phyloP scores from a whole-genome alignment of 805 yeast species.

The Saccharomycopsis babjevae region DNA sequence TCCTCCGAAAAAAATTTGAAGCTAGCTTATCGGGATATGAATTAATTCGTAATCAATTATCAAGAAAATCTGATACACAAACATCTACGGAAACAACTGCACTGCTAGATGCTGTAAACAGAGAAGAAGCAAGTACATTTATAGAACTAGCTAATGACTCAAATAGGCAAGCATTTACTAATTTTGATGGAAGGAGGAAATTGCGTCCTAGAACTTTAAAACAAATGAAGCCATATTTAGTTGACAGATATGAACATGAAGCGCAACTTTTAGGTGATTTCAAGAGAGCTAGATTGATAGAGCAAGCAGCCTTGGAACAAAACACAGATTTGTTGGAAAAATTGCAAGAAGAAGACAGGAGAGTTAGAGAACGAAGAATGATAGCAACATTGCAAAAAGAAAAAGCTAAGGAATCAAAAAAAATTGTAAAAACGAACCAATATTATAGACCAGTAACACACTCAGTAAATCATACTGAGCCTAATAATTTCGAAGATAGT shows the following conservation, averaged over 20 bases:
- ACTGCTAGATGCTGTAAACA: background rate
- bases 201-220: constrained; percentile 16
- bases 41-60: no score
- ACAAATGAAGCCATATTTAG: constrained; percentile 18
- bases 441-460: background rate
- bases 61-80: background rate
- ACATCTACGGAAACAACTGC: background rate
- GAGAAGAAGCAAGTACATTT: background rate
- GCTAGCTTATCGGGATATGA: no score
- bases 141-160: background rate
- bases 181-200: constrained; percentile 5
- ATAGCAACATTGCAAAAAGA: constrained; percentile 7
- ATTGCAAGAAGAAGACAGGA: constrained; percentile 13
- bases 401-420: background rate
- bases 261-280: constrained; percentile 17
- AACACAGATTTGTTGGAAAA: constrained; percentile 12
- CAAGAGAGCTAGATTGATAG: constrained; percentile 12
- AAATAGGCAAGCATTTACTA: background rate
- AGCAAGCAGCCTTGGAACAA: constrained; percentile 16
- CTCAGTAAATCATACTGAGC: background rate
- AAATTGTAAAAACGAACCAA: constrained; percentile 6
- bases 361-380: constrained; percentile 11
- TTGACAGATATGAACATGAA: constrained; percentile 15
- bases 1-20: no score
- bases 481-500: background rate